Evolutionary conservation across 2,329 filamentous ascomycete species (phyloP), one percentile per base, ranked within the genome.

Genomic region (Aspergillus floridensis): DNA sequence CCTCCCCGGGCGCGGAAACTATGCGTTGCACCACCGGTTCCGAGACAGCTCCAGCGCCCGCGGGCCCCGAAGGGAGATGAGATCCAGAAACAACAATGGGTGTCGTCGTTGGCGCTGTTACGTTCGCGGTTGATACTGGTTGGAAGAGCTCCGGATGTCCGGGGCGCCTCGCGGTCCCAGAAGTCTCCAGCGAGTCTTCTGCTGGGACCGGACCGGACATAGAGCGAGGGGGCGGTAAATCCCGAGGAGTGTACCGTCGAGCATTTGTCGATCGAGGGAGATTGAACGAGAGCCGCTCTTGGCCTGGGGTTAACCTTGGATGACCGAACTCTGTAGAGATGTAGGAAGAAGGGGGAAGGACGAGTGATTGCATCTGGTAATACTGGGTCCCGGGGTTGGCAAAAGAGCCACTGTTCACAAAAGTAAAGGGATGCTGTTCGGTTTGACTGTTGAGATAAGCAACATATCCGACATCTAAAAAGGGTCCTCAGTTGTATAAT

Each of bases 121-220:
- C 60, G 12, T 63, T 53, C n/a, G 59, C 59, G 22, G 66, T 66
- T 29, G 65, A 66, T 49, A 58, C 61, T 29, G 66, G 56, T 31
- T 66, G 66, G 29, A 70, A 67, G 50, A 70, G 65, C 24, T 70
- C 65, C 56, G 71, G 70, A 62, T 70, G 70, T 63, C 68, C 68
- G 57, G 66, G 59, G 41, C 70, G 68, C 57, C 71, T 72, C 56
- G 68, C 66, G 58, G 70, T 69, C 66, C 70, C 71, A 66, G 74
- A 69, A 65, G 70, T 70, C 64, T 76, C 73, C 66, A 70, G 64
- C 65, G 74, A 72, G 62, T 73, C 71, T 59, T 74, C 72, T 61
- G 67, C 69, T 65, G 71, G 70, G 63, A 74, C 71, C 66, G 75
- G 74, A 66, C 74, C 72, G 68, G 77, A 78, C 77, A 79, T 79